Percentiles rank a stretch among this genome's conserved stretches.
phyloP scores from a whole-genome alignment of 495 filamentous ascomycete species.

The Annulohypoxylon moriforme region DNA sequence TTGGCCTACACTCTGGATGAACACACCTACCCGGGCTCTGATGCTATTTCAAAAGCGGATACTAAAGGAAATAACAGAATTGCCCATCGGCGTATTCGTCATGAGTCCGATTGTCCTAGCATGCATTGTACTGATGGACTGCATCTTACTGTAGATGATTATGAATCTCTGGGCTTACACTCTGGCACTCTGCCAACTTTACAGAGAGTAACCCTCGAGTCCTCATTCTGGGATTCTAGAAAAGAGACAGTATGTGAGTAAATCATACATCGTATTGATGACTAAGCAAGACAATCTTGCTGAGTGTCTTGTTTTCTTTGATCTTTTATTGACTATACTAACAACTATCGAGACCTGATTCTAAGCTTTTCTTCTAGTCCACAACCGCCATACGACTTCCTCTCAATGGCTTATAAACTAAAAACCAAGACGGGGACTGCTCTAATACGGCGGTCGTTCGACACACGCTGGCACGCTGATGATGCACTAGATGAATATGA shows the following conservation, averaged over 20 bases:
- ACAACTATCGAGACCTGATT: constrained; percentile 45
- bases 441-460: constrained; percentile 49
- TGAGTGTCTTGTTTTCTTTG: neutral
- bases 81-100: constrained; percentile 37
- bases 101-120: constrained; percentile 18
- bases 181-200: constrained; percentile 46
- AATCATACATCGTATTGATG: neutral
- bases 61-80: constrained; percentile 39
- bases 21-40: neutral
- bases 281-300: neutral
- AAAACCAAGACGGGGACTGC: constrained; percentile 44
- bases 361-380: constrained; percentile 51
- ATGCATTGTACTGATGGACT: constrained; percentile 39
- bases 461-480: constrained; percentile 47
- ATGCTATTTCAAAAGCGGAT: neutral
- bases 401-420: constrained; percentile 51
- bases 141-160: constrained; percentile 46
- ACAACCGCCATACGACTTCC: constrained; percentile 51
- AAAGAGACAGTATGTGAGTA: constrained; percentile 47
- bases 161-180: constrained; percentile 46
- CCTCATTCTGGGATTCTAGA: constrained; percentile 49
- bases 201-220: constrained; percentile 48
- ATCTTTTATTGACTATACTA: constrained; percentile 5
- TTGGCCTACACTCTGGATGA: no score
- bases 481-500: constrained; percentile 52